Base-by-base conservation (phyloP, 805 yeast genomes). In the Saccharomycopsis olivae region DNA sequence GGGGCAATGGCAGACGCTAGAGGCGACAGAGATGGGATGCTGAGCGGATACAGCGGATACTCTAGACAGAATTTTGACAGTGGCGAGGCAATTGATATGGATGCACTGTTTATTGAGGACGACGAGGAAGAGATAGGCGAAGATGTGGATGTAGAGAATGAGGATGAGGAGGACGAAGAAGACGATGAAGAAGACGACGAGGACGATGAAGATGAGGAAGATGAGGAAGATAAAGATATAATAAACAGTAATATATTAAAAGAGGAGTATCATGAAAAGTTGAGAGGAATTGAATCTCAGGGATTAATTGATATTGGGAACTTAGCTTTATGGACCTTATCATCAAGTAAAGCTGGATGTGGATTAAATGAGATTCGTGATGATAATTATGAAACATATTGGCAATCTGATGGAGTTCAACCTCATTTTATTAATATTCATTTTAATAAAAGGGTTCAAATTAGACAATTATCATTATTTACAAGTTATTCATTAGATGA, bases 351-450 rank as follows among this genome's bases (percentile, higher is more conserved):
- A 51, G 69, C 69, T 8, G 92, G 86, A 0, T 76, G 65, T 50
- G 92, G 92, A 0, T 67, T 85, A 16, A 61, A 61, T n/a, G 78
- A 78, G 50, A 64, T 89, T 5, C 62, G 92, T 23, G 84, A 83
- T 38, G 87, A 80, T 50, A 67, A 76, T 3, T 82, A 89, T 0
- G 66, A 69, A 21, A 61, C 76, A 1, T 89, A 67, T 56, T 92
- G 99, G 99, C 98, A 92, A 58, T 80, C 94, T 33, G 98, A 92
- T 54, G 98, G 96, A 0, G 67, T 71, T 10, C 85, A 80, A 50
- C 98, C 97, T 0, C 99, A 92, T 59, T 65, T 62, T 20, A 63
- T 92, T 4, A 82, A 82, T 35, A 71, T 86, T 2, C 87, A 76
- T 52, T 92, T 92, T 57, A 68, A 87, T 23, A 87, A 82, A 52